phyloP scores from a whole-genome alignment of 306 rosid genomes.

The Cucurbita pepo region DNA sequence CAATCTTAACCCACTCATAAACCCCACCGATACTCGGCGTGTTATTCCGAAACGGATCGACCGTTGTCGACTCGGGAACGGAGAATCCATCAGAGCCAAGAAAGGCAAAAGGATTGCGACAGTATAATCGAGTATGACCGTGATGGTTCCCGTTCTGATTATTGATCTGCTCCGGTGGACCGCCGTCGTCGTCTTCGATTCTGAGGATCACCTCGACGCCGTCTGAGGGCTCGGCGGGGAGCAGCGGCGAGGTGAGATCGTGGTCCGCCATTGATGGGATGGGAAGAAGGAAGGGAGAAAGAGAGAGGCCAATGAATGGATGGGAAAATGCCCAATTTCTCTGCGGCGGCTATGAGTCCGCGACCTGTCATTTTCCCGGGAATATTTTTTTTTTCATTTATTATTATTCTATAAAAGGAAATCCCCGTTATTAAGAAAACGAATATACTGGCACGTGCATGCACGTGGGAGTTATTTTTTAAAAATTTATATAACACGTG shows the following conservation, averaged over 20 bases:
- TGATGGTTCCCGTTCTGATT: neutral
- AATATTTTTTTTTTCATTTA: neutral
- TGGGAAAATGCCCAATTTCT: neutral
- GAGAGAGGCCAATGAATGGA: neutral
- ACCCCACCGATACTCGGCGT: slow-evolving; percentile 34
- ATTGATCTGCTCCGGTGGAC: neutral
- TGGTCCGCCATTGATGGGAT: slow-evolving; percentile 38
- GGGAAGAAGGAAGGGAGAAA: neutral
- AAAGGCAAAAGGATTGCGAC: slow-evolving; percentile 29
- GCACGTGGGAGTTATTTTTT: neutral
- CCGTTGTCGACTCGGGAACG: slow-evolving; percentile 32
- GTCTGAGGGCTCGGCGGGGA: slow-evolving; percentile 28
- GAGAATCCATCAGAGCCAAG: slow-evolving; percentile 38
- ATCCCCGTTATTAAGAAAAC: neutral
- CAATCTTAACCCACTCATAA: slow-evolving; percentile 58
- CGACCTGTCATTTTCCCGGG: neutral
- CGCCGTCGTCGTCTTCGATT: slow-evolving; percentile 6
- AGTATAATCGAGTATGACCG: neutral
- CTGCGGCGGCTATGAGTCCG: neutral
- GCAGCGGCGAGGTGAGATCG: slow-evolving; percentile 41
- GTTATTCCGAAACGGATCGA: slow-evolving; percentile 62
- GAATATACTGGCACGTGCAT: neutral
- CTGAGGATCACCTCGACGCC: slow-evolving; percentile 27
- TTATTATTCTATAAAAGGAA: neutral
- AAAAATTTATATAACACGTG: too few species aligned